Percentiles rank a stretch among this genome's conserved stretches.
Conservation (phyloP, 805 yeast genomes). For the Candida insectorum region DNA sequence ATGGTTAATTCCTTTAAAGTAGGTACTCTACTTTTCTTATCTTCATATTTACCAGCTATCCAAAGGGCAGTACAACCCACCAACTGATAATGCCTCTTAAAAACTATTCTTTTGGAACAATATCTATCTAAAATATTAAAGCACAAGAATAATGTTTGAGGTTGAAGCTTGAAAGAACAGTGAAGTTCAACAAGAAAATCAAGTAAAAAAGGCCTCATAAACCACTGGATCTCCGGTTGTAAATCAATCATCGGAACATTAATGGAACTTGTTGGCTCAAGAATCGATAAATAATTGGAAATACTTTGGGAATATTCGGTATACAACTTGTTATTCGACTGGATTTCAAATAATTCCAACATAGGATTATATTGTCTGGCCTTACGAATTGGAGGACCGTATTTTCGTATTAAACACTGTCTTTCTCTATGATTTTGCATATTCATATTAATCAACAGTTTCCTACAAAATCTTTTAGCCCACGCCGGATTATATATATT, state of each 20-base stretch:
- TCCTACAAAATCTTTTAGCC: too few species aligned
- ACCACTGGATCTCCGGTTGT: conserved; percentile 48
- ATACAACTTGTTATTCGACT: conserved; percentile 39
- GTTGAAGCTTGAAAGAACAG: conserved; percentile 38
- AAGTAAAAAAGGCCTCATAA: conserved; percentile 43
- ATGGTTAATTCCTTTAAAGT: conserved; percentile 49
- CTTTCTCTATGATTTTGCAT: background rate
- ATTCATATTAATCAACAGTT: too few species aligned
- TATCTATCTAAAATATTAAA: conserved; percentile 45
- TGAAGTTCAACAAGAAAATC: conserved; percentile 45
- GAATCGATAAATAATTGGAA: conserved; percentile 31
- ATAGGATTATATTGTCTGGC: conserved; percentile 37
- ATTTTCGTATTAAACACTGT: background rate
- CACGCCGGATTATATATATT: too few species aligned
- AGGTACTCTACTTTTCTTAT: conserved; percentile 57
- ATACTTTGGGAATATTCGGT: conserved; percentile 43
- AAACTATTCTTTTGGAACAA: conserved; percentile 44
- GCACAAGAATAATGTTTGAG: conserved; percentile 41
- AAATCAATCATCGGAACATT: conserved; percentile 50
- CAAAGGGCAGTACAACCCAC: conserved; percentile 47
- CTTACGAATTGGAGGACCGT: conserved; percentile 24
- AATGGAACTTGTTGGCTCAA: conserved; percentile 40
- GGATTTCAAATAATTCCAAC: conserved; percentile 47
- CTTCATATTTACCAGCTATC: conserved; percentile 54
- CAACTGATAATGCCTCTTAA: conserved; percentile 45